Conservation (phyloP, 129 eudicot species). For the Arctium minus region DNA sequence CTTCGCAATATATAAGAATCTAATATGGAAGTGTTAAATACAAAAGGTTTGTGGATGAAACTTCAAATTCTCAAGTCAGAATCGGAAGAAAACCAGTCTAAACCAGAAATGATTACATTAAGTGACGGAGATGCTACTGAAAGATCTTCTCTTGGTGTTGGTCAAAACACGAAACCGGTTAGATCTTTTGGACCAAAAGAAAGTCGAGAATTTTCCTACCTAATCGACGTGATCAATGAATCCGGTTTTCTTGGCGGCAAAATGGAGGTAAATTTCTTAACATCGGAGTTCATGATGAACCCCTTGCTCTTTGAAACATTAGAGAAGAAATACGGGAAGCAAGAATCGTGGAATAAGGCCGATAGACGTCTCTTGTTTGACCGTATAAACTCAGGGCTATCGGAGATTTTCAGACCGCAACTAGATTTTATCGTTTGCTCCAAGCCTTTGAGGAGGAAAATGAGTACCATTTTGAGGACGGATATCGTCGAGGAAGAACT, state of each 20-base stretch:
- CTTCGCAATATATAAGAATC: neutral
- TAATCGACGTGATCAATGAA: constrained; percentile 59
- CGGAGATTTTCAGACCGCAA: constrained; percentile 34
- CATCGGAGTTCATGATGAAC: constrained; percentile 35
- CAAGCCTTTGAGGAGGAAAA: constrained; percentile 36
- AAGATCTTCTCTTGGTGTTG: constrained; percentile 19
- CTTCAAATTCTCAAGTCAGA: constrained; percentile 49
- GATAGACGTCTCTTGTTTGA: constrained; percentile 87
- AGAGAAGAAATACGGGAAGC: constrained; percentile 66
- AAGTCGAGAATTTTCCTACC: constrained; percentile 57
- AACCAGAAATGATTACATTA: constrained; percentile 39
- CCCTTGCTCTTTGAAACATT: constrained; percentile 51
- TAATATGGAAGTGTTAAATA: neutral
- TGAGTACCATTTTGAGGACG: constrained; percentile 20
- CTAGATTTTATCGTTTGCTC: constrained; percentile 12
- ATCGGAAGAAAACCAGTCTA: constrained; percentile 48
- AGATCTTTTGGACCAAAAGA: constrained; percentile 31
- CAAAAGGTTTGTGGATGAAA: constrained; percentile 46
- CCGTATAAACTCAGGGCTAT: constrained; percentile 56
- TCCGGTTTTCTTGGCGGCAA: constrained; percentile 26
- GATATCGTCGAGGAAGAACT: constrained; percentile 62
- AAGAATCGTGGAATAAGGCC: constrained; percentile 45
- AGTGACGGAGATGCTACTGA: constrained; percentile 39
- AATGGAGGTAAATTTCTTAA: constrained; percentile 23
- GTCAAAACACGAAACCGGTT: constrained; percentile 22